phyloP scores from a whole-genome alignment of 2,329 filamentous ascomycete genomes.

The Claviceps spartinae region DNA sequence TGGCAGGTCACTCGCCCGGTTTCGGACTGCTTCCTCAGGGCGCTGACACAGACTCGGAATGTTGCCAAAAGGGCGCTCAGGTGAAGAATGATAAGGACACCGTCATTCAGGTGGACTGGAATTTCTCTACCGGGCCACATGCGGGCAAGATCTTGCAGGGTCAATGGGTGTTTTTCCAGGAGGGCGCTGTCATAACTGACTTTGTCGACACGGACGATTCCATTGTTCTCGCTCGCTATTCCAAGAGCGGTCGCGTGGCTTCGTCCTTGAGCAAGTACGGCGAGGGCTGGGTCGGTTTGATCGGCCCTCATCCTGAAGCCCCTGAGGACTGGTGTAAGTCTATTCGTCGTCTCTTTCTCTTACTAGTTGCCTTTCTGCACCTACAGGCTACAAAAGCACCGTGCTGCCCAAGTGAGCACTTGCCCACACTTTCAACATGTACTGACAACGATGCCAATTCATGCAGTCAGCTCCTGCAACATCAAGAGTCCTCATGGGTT shows the following conservation, averaged over 20 bases:
- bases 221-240: constrained; percentile 12
- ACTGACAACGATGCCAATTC: neutral
- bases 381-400: too few species aligned
- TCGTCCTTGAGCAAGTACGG: constrained; percentile 13
- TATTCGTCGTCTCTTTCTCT: neutral
- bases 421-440: too few species aligned
- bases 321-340: constrained; percentile 14
- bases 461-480: constrained; percentile 4
- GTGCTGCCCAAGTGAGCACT: too few species aligned
- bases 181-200: constrained; percentile 12
- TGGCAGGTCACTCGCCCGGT: constrained; percentile 12
- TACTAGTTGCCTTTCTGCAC: neutral
- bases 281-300: constrained; percentile 14
- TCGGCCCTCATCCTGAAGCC: constrained; percentile 15
- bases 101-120: constrained; percentile 14
- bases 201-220: constrained; percentile 5
- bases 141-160: constrained; percentile 8
- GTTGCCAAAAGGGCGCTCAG: constrained; percentile 8
- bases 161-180: constrained; percentile 16
- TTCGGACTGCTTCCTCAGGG: constrained; percentile 11
- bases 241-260: constrained; percentile 11
- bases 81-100: constrained; percentile 10
- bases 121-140: constrained; percentile 8
- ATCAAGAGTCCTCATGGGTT: constrained; percentile 12
- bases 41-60: constrained; percentile 8